Evolutionary conservation across 2,329 filamentous ascomycete species (phyloP).

Genomic region (Alternaria consortialis): DNA sequence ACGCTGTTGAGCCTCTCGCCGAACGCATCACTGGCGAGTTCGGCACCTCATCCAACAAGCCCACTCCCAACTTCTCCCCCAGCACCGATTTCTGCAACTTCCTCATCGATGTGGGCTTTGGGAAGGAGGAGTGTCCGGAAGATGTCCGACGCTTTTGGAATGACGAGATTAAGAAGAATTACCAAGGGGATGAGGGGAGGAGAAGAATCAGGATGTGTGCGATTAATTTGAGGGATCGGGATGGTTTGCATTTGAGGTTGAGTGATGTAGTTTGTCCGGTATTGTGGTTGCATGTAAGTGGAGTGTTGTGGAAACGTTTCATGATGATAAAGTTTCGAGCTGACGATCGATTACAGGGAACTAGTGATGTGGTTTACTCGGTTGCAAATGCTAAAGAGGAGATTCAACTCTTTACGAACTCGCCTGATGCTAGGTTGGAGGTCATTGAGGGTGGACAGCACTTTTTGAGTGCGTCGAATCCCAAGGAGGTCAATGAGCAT

Average conservation of each 20-base stretch:
- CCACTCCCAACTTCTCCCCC: conserved; percentile 56
- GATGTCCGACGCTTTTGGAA: conserved; percentile 57
- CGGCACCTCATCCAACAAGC: conserved; percentile 42
- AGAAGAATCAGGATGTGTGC: conserved; percentile 59
- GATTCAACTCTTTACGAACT: conserved; percentile 59
- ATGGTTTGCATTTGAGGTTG: conserved; percentile 58
- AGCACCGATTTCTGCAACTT: conserved; percentile 56
- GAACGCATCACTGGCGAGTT: conserved; percentile 51
- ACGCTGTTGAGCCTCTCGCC: conserved; percentile 49
- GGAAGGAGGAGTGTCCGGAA: conserved; percentile 48
- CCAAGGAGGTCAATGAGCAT: conserved; percentile 53
- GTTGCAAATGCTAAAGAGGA: conserved; percentile 57
- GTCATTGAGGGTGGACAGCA: conserved; percentile 60
- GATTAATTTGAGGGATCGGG: conserved; percentile 59
- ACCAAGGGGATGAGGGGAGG: conserved; percentile 60
- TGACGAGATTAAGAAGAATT: conserved; percentile 56
- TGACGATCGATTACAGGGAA: conserved; percentile 45
- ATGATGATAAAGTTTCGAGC: background rate
- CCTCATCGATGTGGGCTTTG: conserved; percentile 59
- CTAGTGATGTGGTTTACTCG: conserved; percentile 53
- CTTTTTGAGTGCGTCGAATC: conserved; percentile 60
- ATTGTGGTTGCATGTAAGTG: conserved; percentile 58
- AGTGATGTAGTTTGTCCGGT: conserved; percentile 62
- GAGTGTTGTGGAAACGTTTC: background rate
- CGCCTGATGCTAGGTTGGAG: conserved; percentile 54